Conservation (phyloP, 495 filamentous ascomycete genomes). For the Pyrenula aspistea region DNA sequence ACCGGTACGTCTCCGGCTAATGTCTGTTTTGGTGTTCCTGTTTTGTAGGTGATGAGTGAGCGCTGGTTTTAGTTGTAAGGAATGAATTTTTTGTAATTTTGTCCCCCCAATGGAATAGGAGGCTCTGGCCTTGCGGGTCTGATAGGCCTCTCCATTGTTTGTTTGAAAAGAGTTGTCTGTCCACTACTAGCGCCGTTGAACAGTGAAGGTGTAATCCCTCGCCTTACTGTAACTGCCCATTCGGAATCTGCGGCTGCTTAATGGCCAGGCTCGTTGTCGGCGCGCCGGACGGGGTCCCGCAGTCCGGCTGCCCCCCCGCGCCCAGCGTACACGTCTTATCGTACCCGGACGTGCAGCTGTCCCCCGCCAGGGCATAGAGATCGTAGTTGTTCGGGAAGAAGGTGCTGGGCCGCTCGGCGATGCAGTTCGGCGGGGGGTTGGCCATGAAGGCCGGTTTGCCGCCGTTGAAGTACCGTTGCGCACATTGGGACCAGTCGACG, state of each 20-base stretch:
- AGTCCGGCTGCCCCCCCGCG: background rate
- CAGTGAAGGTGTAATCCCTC: too few relatives aligned
- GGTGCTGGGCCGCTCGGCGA: background rate
- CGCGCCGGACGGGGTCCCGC: background rate
- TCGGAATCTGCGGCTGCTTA: background rate
- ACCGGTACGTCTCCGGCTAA: too few relatives aligned
- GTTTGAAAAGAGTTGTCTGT: too few relatives aligned
- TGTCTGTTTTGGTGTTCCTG: too few relatives aligned
- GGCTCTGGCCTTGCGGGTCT: too few relatives aligned
- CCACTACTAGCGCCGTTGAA: too few relatives aligned
- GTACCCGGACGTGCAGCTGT: background rate
- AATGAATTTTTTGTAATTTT: too few relatives aligned
- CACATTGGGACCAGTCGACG: background rate
- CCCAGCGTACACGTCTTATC: background rate
- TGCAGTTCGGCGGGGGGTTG: background rate
- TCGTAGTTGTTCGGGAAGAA: background rate
- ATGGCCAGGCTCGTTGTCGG: background rate
- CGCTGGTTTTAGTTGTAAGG: too few relatives aligned
- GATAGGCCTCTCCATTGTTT: too few relatives aligned
- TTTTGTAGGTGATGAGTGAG: too few relatives aligned
- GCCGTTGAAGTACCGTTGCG: background rate
- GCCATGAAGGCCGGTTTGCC: background rate
- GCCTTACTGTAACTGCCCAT: too few relatives aligned
- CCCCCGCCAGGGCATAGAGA: background rate
- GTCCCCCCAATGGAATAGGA: too few relatives aligned